Evolutionary conservation across 139 green algal genomes (phyloP).

Genomic region (Chlorella sp.): DNA sequence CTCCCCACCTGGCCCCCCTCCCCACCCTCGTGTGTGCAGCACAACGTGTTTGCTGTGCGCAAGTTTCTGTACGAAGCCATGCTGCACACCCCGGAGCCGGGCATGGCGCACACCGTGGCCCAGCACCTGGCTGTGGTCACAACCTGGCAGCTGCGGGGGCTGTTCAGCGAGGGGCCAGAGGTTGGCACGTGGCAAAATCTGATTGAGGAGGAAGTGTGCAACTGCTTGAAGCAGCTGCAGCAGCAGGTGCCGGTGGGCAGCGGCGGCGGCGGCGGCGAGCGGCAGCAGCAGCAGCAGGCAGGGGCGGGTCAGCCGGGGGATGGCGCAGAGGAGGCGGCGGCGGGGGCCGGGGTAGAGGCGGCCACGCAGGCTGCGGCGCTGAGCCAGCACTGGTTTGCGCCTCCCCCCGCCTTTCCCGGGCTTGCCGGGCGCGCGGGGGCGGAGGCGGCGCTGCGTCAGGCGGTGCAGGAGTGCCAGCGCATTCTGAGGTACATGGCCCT

Average conservation of each 20-base stretch:
- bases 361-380: background rate
- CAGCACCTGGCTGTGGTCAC: background rate
- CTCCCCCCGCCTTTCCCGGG: background rate
- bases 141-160: background rate
- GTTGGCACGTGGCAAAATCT: background rate
- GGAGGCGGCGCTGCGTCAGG: no score
- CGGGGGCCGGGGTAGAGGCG: background rate
- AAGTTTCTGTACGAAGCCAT: background rate
- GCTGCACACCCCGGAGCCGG: background rate
- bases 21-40: background rate
- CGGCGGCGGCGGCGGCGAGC: background rate
- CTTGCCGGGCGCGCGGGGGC: no score
- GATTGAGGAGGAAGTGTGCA: background rate
- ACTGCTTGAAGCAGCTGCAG: slow-evolving; percentile 1
- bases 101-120: background rate
- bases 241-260: background rate
- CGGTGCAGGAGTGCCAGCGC: background rate
- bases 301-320: background rate
- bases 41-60: background rate
- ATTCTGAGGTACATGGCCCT: slow-evolving; percentile 46
- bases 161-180: background rate
- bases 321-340: background rate
- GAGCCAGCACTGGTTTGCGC: background rate
- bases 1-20: no score
- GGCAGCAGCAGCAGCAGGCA: background rate